Evolutionary conservation across 345 rosid species (phyloP).

Genomic region (Eucalyptus paniculata): DNA sequence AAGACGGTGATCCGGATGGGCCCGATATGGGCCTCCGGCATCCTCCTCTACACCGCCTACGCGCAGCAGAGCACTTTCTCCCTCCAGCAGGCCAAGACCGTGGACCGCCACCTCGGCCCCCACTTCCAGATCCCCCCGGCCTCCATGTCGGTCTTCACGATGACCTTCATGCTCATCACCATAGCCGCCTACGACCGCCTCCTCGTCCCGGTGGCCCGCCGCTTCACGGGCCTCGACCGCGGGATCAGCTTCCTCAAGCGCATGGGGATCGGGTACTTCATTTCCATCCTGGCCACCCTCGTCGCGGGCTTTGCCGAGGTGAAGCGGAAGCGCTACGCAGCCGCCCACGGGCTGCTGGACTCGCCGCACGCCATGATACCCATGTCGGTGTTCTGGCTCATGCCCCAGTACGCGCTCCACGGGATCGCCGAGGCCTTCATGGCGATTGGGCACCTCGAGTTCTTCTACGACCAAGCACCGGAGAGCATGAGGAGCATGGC

Average conservation of each 20-base stretch:
- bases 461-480: conserved; percentile 85
- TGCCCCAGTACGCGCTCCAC: conserved; percentile 67
- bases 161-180: conserved; percentile 57
- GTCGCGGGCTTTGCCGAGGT: conserved; percentile 67
- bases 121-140: conserved; percentile 79
- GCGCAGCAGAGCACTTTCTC: conserved; percentile 78
- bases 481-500: conserved; percentile 90
- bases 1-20: conserved; percentile 80
- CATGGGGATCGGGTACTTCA: conserved; percentile 75
- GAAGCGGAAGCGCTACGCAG: conserved; percentile 52
- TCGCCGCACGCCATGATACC: conserved; percentile 33
- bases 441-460: conserved; percentile 86
- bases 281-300: conserved; percentile 59
- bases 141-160: conserved; percentile 87
- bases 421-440: conserved; percentile 88
- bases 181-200: conserved; percentile 60
- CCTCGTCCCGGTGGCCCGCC: conserved; percentile 38
- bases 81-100: conserved; percentile 76
- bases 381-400: conserved; percentile 67
- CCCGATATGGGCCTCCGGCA: conserved; percentile 85
- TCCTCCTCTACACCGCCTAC: conserved; percentile 63
- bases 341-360: conserved; percentile 29
- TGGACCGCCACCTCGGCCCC: conserved; percentile 61
- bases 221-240: conserved; percentile 61
- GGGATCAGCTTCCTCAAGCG: conserved; percentile 67